Percentiles rank a stretch among this genome's conserved stretches.
Conservation (phyloP, 805 yeast genomes). For the Pichia exigua region DNA sequence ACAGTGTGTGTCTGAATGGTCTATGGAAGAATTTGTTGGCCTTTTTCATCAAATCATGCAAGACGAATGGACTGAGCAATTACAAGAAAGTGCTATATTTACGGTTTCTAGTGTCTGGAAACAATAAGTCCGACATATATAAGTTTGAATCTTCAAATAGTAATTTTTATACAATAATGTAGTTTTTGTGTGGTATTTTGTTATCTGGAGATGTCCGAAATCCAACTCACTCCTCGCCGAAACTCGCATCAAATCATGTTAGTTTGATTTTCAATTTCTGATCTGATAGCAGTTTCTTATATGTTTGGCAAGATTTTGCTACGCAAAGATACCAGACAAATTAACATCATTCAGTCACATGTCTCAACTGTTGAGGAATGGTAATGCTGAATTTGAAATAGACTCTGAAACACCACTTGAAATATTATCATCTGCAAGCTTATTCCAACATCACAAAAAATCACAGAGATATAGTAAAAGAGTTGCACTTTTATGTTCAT, state of each 20-base stretch:
- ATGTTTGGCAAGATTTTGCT: no score
- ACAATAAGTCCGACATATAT: not conserved
- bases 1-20: conserved; percentile 22
- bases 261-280: not conserved
- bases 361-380: not conserved
- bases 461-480: conserved; percentile 3
- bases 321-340: not conserved
- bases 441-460: not conserved
- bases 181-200: not conserved
- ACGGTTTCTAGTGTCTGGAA: conserved; percentile 20
- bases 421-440: not conserved
- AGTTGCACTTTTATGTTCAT: conserved; percentile 16
- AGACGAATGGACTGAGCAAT: conserved; percentile 24
- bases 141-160: not conserved
- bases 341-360: not conserved
- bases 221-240: not conserved
- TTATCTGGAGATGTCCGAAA: no score
- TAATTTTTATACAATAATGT: no score
- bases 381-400: not conserved
- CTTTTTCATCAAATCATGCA: conserved; percentile 21
- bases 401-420: not conserved
- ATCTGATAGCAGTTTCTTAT: not conserved
- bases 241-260: no score
- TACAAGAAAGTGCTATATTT: conserved; percentile 20
- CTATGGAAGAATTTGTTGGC: conserved; percentile 18